A percentile compares a stretch with the other conserved stretches of the same genome.
phyloP scores from a whole-genome alignment of 2,329 filamentous ascomycete genomes.

The Fusarium agapanthi region DNA sequence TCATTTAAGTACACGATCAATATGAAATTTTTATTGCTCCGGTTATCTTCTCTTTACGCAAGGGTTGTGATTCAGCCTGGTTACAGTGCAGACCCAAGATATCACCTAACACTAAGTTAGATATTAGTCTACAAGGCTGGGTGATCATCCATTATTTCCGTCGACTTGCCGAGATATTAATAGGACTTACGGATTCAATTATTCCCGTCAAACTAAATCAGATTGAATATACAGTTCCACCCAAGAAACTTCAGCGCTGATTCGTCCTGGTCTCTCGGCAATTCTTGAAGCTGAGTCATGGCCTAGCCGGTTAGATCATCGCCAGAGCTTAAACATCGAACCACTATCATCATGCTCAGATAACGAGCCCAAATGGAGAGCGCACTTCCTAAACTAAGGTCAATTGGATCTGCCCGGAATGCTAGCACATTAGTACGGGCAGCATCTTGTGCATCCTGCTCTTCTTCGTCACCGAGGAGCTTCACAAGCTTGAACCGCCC shows the following conservation, averaged over 20 bases:
- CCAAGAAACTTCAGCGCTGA: constrained; percentile 5
- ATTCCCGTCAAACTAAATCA: background rate
- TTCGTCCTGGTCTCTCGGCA: background rate
- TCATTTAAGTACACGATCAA: background rate
- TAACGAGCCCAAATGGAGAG: constrained; percentile 37
- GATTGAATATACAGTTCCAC: background rate
- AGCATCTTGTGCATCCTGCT: constrained; percentile 33
- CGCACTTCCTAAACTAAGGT: constrained; percentile 33
- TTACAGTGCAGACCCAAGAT: background rate
- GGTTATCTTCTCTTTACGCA: background rate
- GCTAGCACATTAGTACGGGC: constrained; percentile 23
- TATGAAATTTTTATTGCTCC: background rate
- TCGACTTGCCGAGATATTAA: background rate
- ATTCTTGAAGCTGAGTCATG: constrained; percentile 9
- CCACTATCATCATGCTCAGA: constrained; percentile 13
- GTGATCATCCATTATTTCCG: background rate
- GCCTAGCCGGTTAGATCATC: background rate
- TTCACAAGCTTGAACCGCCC: constrained; percentile 91
- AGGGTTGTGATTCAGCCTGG: background rate
- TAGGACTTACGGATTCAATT: background rate
- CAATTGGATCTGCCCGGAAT: constrained; percentile 21
- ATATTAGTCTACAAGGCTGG: background rate
- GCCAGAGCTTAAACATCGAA: constrained; percentile 16
- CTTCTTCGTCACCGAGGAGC: constrained; percentile 31
- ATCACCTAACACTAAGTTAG: too few species aligned